Percentiles rank a stretch among this genome's conserved stretches.
Evolutionary conservation across 306 rosid genomes (phyloP).

Genomic region (Leucaena leucocephala): DNA sequence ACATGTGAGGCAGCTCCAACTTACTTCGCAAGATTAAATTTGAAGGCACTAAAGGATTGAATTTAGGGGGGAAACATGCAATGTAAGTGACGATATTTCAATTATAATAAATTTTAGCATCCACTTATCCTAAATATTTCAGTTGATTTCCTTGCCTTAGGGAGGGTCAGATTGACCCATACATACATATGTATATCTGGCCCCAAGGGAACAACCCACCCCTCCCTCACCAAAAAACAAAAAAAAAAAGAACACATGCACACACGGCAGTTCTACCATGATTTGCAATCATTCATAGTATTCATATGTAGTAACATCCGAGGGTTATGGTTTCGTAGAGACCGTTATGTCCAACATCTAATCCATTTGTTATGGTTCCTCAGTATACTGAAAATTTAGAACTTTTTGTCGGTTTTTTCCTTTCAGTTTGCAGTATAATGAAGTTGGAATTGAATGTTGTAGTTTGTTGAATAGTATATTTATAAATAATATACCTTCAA

Average conservation of each 20-base stretch:
- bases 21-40: conserved; percentile 40
- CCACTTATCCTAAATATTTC: not conserved
- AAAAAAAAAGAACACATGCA: no score
- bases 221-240: no score
- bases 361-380: not conserved
- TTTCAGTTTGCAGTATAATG: not conserved
- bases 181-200: not conserved
- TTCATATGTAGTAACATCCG: not conserved
- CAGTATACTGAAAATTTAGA: not conserved
- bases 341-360: not conserved
- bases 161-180: conserved; percentile 1
- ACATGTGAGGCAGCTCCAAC: conserved; percentile 33
- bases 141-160: conserved; percentile 8
- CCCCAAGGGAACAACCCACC: not conserved
- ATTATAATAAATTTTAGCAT: not conserved
- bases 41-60: conserved; percentile 36
- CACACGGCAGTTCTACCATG: not conserved
- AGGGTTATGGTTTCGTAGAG: not conserved
- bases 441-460: not conserved
- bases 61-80: not conserved
- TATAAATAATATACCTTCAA: not conserved
- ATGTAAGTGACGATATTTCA: conserved; percentile 20
- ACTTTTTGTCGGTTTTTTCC: not conserved
- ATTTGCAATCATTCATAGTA: not conserved
- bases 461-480: not conserved